A percentile compares a stretch with the other conserved stretches of the same genome.
Conservation (phyloP, 768 basidiomycete genomes). For the Suillus paluster region DNA sequence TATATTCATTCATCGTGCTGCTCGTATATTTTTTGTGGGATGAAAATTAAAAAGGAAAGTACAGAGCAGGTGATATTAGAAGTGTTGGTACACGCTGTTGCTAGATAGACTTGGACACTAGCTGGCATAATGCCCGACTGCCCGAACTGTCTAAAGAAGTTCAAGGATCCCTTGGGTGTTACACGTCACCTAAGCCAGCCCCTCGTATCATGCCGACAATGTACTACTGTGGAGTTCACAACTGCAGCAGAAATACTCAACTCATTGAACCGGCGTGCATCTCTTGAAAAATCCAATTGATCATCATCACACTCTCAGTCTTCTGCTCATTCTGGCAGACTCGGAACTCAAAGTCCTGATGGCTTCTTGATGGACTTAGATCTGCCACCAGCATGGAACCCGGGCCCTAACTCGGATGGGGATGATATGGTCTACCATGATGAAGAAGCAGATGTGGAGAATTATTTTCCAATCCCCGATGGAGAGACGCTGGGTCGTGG, state of each 20-base stretch:
- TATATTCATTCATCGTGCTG: not conserved
- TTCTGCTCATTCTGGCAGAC: not conserved
- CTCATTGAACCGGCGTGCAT: not conserved
- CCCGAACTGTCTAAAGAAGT: slow-evolving; percentile 4
- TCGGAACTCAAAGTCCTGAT: no score
- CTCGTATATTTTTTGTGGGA: not conserved
- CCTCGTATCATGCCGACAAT: not conserved
- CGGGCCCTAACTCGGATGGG: not conserved
- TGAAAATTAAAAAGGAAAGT: not conserved
- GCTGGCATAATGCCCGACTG: not conserved
- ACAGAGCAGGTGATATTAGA: not conserved
- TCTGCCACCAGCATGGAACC: not conserved
- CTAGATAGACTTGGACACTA: no score
- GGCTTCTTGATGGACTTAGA: not conserved
- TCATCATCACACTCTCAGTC: slow-evolving; percentile 1
- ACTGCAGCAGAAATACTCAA: not conserved
- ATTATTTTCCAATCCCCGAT: not conserved
- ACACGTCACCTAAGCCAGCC: slow-evolving; percentile 1
- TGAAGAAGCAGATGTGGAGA: not conserved
- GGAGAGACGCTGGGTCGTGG: not conserved
- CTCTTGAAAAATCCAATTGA: not conserved
- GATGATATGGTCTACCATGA: not conserved
- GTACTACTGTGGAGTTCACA: not conserved
- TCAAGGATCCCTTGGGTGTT: not conserved
- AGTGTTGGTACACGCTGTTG: not conserved